These are phyloP conservation scores for Suhomyces wounanorum DNA, from an alignment of 1,139 yeast genomes.

Conservation along the genomic window DNA sequence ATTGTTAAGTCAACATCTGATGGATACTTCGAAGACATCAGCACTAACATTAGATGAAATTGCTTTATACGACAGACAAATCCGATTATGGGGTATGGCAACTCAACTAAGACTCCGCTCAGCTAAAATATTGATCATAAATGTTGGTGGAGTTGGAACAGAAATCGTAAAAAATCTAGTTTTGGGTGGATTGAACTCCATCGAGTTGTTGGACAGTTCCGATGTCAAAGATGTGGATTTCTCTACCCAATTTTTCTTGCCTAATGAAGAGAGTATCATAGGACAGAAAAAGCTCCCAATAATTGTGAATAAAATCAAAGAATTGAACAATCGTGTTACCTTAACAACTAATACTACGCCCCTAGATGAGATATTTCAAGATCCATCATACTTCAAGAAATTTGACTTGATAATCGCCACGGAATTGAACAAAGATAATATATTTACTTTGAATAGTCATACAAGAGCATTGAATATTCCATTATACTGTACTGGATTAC, in stretches of 20 bases:
- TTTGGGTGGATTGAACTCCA: slow-evolving; percentile 82
- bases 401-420: slow-evolving; percentile 80
- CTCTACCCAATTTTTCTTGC: slow-evolving; percentile 78
- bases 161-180: slow-evolving; percentile 85
- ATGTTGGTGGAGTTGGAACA: slow-evolving; percentile 71
- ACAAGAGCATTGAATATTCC: slow-evolving; percentile 63
- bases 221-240: slow-evolving; percentile 62
- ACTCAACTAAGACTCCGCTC: slow-evolving; percentile 83
- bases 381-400: slow-evolving; percentile 44
- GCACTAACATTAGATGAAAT: slow-evolving; percentile 61
- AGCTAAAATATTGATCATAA: slow-evolving; percentile 68
- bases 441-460: slow-evolving; percentile 48
- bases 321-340: slow-evolving; percentile 77
- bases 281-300: slow-evolving; percentile 59
- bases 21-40: no score
- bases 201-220: slow-evolving; percentile 68
- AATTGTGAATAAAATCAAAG: slow-evolving; percentile 56
- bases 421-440: slow-evolving; percentile 51
- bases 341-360: slow-evolving; percentile 42
- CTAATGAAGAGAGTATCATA: slow-evolving; percentile 46
- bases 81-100: slow-evolving; percentile 93
- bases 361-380: slow-evolving; percentile 28
- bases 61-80: slow-evolving; percentile 92
- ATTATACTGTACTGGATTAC: slow-evolving; percentile 65
- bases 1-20: no score